These are phyloP conservation scores for Oryza punctata DNA, from an alignment of 176 grass and related monocot species.

Conservation along the genomic window DNA sequence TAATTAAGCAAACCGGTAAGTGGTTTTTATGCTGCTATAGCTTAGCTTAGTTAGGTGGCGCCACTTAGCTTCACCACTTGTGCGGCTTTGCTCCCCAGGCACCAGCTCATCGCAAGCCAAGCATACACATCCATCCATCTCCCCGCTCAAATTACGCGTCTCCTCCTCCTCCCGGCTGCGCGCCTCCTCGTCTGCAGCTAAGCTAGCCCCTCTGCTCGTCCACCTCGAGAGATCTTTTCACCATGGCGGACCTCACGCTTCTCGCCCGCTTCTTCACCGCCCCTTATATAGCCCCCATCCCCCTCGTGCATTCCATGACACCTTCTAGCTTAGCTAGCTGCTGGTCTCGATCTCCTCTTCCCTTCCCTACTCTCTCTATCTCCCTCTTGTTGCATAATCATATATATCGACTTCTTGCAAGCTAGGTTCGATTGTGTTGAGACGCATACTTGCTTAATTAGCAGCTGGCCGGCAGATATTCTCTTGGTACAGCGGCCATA, in stretches of 20 bases:
- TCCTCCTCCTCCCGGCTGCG: neutral
- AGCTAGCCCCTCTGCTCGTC: neutral
- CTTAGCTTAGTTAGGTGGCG: conserved; percentile 28
- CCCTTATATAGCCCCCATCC: conserved; percentile 49
- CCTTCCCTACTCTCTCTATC: neutral
- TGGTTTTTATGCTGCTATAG: neutral
- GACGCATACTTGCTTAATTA: neutral
- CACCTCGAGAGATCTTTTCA: conserved; percentile 28
- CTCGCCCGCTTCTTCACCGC: conserved; percentile 46
- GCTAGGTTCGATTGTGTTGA: neutral
- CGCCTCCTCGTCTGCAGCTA: neutral
- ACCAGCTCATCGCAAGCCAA: conserved; percentile 70
- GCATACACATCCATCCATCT: conserved; percentile 13
- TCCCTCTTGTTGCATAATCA: neutral
- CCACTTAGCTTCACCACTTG: conserved; percentile 18
- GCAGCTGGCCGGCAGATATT: neutral
- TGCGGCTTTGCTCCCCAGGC: conserved; percentile 42
- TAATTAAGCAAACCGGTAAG: neutral
- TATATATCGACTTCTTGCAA: neutral
- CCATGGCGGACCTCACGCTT: conserved; percentile 65
- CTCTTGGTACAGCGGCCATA: conserved; percentile 21
- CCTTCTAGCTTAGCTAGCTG: conserved; percentile 3
- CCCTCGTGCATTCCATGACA: conserved; percentile 37
- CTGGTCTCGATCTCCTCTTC: neutral
- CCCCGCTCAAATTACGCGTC: conserved; percentile 61